Evolutionary conservation across 768 basidiomycete species (phyloP).

Genomic region (Tremella fuciformis): DNA sequence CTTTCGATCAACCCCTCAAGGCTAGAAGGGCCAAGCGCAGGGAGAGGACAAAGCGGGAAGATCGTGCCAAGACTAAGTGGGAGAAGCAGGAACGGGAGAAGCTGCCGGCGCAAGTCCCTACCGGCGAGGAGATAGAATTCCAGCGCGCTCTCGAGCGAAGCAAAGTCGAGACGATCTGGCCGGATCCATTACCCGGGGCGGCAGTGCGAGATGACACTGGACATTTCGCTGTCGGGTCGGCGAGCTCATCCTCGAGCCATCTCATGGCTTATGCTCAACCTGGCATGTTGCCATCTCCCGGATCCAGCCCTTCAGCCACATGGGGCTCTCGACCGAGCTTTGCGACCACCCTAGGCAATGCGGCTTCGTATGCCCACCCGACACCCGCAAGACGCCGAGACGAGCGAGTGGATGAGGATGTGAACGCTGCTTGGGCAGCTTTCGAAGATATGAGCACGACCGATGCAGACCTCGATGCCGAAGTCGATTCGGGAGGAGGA

Average conservation of each 20-base stretch:
- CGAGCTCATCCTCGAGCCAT: not conserved
- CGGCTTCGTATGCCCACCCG: not conserved
- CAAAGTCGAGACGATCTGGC: constrained; percentile 22
- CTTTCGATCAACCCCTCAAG: constrained; percentile 78
- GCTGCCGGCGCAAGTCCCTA: constrained; percentile 26
- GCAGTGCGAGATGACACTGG: constrained; percentile 9
- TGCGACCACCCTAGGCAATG: constrained; percentile 11
- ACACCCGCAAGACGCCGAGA: not conserved
- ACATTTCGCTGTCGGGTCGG: constrained; percentile 12
- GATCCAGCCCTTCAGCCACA: too few species aligned
- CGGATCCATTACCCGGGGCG: not conserved
- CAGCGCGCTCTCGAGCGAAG: constrained; percentile 43
- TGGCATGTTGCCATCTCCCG: too few species aligned
- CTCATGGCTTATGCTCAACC: not conserved
- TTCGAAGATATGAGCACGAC: too few species aligned
- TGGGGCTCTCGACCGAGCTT: too few species aligned
- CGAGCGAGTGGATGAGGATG: constrained; percentile 1
- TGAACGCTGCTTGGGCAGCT: not conserved
- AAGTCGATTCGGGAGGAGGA: too few species aligned
- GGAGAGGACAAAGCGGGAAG: constrained; percentile 82
- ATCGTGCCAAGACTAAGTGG: constrained; percentile 71
- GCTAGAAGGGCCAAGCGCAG: constrained; percentile 69
- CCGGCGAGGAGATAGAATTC: constrained; percentile 42
- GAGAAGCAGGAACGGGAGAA: constrained; percentile 70
- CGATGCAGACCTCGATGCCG: too few species aligned